Percentiles rank a stretch among this genome's conserved stretches.
Conservation (phyloP, 352 stramenopile genomes). For the Poterioochromonas sp. region DNA sequence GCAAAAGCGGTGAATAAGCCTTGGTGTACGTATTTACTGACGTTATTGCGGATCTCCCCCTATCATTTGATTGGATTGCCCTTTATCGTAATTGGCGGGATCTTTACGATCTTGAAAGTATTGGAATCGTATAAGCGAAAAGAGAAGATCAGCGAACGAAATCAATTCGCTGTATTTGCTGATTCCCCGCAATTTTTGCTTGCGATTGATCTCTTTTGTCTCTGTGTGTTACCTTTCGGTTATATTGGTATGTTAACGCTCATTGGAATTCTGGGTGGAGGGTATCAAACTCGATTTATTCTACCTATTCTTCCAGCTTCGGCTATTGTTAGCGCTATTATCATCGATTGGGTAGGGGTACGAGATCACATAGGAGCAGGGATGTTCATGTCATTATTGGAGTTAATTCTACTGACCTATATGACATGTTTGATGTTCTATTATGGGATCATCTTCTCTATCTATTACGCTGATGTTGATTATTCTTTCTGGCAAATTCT, state of each 20-base stretch:
- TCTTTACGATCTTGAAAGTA: not conserved
- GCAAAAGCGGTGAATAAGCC: not conserved
- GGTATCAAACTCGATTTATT: constrained; percentile 1
- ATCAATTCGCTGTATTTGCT: not conserved
- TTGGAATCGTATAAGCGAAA: not conserved
- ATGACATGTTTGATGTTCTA: not conserved
- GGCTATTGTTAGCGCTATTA: not conserved
- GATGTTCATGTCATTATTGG: not conserved
- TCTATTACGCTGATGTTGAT: not conserved
- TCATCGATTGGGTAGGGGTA: too few relatives aligned
- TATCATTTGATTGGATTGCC: not conserved
- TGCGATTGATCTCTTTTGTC: not conserved
- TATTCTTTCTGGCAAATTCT: not conserved
- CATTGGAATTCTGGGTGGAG: not conserved
- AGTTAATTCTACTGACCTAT: not conserved
- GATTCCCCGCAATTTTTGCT: not conserved
- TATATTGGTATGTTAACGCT: not conserved
- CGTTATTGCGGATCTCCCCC: not conserved
- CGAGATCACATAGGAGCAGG: too few relatives aligned
- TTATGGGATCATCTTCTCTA: not conserved
- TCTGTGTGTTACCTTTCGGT: not conserved
- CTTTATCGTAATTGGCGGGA: not conserved
- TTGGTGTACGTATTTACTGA: not conserved
- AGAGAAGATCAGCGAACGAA: not conserved
- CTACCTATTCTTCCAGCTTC: not conserved